phyloP scores from a whole-genome alignment of 768 basidiomycete genomes.

The Exidia glandulosa region DNA sequence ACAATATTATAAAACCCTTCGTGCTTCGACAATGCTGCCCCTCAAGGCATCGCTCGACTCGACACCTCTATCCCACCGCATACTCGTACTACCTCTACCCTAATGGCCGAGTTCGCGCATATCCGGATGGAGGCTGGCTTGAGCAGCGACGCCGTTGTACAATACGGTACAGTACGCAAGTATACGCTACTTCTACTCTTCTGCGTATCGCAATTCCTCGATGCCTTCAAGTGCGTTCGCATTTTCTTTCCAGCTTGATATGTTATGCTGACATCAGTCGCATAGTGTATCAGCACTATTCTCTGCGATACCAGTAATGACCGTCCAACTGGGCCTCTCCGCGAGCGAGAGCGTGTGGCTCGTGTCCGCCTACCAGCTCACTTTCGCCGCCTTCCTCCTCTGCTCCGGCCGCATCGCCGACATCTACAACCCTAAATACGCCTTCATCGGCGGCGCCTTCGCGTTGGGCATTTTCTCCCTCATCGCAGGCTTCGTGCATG shows the following conservation, averaged over 20 bases:
- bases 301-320: neutral
- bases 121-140: neutral
- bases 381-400: constrained; percentile 33
- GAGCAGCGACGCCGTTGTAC: neutral
- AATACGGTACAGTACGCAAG: constrained; percentile 11
- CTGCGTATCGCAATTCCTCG: constrained; percentile 33
- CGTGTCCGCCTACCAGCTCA: constrained; percentile 29
- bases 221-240: constrained; percentile 31
- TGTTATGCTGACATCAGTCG: constrained; percentile 21
- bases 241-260: constrained; percentile 16
- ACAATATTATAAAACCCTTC: too few relatives aligned
- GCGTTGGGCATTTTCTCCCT: constrained; percentile 33
- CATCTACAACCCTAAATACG: constrained; percentile 2
- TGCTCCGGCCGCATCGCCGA: constrained; percentile 11
- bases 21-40: too few relatives aligned
- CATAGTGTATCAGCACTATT: neutral
- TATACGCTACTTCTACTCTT: constrained; percentile 23
- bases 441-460: constrained; percentile 31
- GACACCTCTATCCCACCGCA: too few relatives aligned
- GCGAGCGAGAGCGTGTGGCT: constrained; percentile 26
- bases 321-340: constrained; percentile 10
- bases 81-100: too few relatives aligned
- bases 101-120: neutral
- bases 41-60: too few relatives aligned
- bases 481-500: constrained; percentile 32